Evolutionary conservation across 768 basidiomycete genomes (phyloP).

Genomic region (Lactifluus volemus): DNA sequence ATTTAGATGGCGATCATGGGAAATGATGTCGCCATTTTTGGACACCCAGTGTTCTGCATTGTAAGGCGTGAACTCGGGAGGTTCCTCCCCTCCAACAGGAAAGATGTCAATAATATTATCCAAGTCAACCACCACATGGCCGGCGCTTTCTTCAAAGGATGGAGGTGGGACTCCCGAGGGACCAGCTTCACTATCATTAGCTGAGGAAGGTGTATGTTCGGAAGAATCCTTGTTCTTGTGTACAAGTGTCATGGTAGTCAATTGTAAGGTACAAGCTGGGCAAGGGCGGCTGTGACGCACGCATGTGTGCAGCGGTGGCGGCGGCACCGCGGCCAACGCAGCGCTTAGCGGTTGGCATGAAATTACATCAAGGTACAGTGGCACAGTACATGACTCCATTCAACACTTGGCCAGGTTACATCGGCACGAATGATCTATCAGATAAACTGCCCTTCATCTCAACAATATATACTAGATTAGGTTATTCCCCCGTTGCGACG

Average conservation of each 20-base stretch:
- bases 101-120: constrained; percentile 21
- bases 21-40: constrained; percentile 44
- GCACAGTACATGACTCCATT: not conserved
- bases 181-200: not conserved
- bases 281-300: not conserved
- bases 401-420: no score
- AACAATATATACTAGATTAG: no score
- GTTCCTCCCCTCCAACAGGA: constrained; percentile 31
- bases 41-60: constrained; percentile 50
- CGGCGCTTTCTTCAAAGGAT: constrained; percentile 20
- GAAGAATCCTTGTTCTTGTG: not conserved
- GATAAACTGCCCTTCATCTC: no score
- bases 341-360: not conserved
- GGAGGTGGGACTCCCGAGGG: constrained; percentile 11
- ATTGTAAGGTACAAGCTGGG: no score
- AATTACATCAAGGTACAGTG: no score
- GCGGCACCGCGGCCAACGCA: no score
- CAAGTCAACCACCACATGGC: constrained; percentile 22
- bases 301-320: no score
- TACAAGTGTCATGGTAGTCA: not conserved
- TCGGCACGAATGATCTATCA: no score
- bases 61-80: constrained; percentile 54
- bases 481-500: no score
- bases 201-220: not conserved
- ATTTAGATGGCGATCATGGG: constrained; percentile 64